Percentiles rank a stretch among this genome's conserved stretches.
Conservation (phyloP, 2,329 filamentous ascomycete species). For the Fusarium scirpi region DNA sequence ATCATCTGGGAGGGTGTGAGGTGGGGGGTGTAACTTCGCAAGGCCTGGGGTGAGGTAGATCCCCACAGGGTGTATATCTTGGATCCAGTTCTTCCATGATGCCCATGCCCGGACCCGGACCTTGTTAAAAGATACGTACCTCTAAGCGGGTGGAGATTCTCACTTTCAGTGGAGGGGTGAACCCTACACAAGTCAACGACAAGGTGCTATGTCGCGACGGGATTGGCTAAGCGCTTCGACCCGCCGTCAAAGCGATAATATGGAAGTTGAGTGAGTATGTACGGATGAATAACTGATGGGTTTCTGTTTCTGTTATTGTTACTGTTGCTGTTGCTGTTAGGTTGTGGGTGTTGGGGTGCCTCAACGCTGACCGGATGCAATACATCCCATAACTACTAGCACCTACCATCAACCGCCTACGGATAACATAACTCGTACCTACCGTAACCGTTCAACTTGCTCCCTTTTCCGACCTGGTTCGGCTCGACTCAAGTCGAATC, state of each 20-base stretch:
- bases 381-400: conserved; percentile 8
- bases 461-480: neutral
- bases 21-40: neutral
- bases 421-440: neutral
- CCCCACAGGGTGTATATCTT: neutral
- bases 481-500: neutral
- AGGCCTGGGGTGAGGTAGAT: neutral
- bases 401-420: neutral
- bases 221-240: conserved; percentile 29
- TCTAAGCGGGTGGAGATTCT: neutral
- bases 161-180: conserved; percentile 12
- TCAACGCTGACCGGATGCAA: conserved; percentile 43
- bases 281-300: conserved; percentile 6
- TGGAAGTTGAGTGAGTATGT: conserved; percentile 1
- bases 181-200: conserved; percentile 2
- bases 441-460: neutral
- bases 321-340: neutral
- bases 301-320: too few relatives aligned
- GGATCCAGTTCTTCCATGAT: neutral
- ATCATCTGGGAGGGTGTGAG: conserved; percentile 2
- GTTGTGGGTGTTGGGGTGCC: conserved; percentile 27
- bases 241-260: conserved; percentile 38
- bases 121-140: neutral
- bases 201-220: conserved; percentile 11
- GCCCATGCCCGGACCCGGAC: neutral